A percentile compares a stretch with the other conserved stretches of the same genome.
phyloP scores from a whole-genome alignment of 2,329 filamentous ascomycete genomes.

The Teratosphaeria zuluensis region DNA sequence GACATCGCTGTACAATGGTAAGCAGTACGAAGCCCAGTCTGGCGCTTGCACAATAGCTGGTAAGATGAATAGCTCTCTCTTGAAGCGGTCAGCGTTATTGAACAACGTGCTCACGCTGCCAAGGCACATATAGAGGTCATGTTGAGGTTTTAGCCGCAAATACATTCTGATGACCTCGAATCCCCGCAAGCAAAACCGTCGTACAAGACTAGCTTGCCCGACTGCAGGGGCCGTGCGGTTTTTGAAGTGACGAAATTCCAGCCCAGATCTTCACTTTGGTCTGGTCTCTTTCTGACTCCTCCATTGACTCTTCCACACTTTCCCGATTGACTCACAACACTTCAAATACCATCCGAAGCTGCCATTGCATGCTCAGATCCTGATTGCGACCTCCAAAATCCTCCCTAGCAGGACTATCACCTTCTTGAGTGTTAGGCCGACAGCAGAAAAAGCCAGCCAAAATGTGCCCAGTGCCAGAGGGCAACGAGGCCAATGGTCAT shows the following conservation, averaged over 20 bases:
- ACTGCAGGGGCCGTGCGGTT: background rate
- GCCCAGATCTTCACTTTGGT: background rate
- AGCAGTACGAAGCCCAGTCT: background rate
- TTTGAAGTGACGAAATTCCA: background rate
- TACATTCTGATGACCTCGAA: too few relatives aligned
- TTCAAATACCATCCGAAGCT: background rate
- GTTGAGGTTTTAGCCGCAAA: too few relatives aligned
- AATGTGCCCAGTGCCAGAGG: background rate
- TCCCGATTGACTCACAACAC: background rate
- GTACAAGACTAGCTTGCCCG: background rate
- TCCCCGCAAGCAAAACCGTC: too few relatives aligned
- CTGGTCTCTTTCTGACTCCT: background rate
- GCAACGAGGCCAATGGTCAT: slow-evolving; percentile 18
- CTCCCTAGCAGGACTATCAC: background rate
- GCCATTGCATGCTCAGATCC: background rate
- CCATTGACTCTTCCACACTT: background rate
- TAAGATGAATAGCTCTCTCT: too few relatives aligned
- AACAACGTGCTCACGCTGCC: too few relatives aligned
- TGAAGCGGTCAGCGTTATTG: too few relatives aligned
- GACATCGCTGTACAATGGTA: background rate
- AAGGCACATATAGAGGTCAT: too few relatives aligned
- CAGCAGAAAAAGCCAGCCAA: slow-evolving; percentile 4
- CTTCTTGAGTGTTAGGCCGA: background rate
- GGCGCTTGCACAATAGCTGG: too few relatives aligned
- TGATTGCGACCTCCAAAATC: background rate